Evolutionary conservation across 768 basidiomycete species (phyloP).

Genomic region (Phallus indusiatus): DNA sequence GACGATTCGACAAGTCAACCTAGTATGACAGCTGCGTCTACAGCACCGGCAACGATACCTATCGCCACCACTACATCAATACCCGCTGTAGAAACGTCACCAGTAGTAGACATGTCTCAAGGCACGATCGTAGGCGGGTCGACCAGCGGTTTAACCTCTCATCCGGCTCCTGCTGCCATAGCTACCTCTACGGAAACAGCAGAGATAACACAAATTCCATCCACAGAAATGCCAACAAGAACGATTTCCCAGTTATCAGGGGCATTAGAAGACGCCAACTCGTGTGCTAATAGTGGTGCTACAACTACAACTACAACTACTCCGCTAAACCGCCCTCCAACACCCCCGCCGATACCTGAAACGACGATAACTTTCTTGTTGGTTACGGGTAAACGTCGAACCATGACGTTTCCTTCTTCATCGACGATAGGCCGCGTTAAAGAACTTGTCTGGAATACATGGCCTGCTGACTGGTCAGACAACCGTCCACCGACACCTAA

Average conservation of each 20-base stretch:
- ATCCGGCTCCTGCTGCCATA: neutral
- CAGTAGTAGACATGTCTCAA: neutral
- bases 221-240: neutral
- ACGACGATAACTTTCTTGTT: constrained; percentile 63
- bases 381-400: constrained; percentile 55
- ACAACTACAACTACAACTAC: neutral
- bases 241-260: neutral
- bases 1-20: neutral
- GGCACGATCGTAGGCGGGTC: no score
- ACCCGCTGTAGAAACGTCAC: neutral
- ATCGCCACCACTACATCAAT: neutral
- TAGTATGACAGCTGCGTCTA: neutral
- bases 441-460: constrained; percentile 76
- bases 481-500: constrained; percentile 71
- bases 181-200: neutral
- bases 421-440: constrained; percentile 71
- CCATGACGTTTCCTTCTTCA: constrained; percentile 68
- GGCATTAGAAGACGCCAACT: neutral
- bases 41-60: neutral
- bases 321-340: neutral
- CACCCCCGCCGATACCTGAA: constrained; percentile 34
- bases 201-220: neutral
- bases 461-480: constrained; percentile 75
- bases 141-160: neutral
- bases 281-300: neutral